phyloP scores from a whole-genome alignment of 2,329 filamentous ascomycete genomes.

The Rosellinia necatrix region DNA sequence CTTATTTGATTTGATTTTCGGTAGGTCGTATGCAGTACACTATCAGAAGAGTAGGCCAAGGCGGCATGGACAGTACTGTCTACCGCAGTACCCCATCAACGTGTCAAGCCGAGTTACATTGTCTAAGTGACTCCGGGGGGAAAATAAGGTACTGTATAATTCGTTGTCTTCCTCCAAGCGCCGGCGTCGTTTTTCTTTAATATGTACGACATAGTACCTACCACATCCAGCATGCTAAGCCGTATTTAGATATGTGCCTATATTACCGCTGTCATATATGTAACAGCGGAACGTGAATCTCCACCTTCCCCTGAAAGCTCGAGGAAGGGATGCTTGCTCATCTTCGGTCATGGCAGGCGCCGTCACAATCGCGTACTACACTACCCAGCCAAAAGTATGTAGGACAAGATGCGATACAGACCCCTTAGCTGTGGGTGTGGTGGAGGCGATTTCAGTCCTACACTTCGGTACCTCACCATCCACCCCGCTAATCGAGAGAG shows the following conservation, averaged over 20 bases:
- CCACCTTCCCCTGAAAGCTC: constrained; percentile 23
- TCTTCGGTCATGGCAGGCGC: background rate
- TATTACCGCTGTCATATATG: constrained; percentile 11
- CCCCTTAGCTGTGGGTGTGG: too few species aligned
- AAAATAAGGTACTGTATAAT: too few species aligned
- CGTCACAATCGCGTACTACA: background rate
- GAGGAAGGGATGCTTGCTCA: constrained; percentile 3
- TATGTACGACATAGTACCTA: constrained; percentile 13
- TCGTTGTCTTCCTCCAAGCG: constrained; percentile 5
- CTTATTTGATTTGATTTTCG: constrained; percentile 5
- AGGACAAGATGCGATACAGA: background rate
- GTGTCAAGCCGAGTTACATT: background rate
- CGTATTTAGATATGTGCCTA: background rate
- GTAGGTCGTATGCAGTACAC: background rate
- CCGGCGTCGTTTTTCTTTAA: constrained; percentile 14
- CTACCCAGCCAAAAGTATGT: too few species aligned
- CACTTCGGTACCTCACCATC: too few species aligned
- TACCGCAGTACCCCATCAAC: background rate
- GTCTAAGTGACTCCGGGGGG: background rate
- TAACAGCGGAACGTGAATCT: constrained; percentile 19
- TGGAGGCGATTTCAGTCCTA: too few species aligned
- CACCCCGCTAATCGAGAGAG: too few species aligned
- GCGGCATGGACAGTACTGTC: background rate
- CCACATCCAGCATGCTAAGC: constrained; percentile 12
- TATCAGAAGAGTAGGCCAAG: constrained; percentile 2